Evolutionary conservation across 441 rosid species (phyloP).

Genomic region (California macrophylla): DNA sequence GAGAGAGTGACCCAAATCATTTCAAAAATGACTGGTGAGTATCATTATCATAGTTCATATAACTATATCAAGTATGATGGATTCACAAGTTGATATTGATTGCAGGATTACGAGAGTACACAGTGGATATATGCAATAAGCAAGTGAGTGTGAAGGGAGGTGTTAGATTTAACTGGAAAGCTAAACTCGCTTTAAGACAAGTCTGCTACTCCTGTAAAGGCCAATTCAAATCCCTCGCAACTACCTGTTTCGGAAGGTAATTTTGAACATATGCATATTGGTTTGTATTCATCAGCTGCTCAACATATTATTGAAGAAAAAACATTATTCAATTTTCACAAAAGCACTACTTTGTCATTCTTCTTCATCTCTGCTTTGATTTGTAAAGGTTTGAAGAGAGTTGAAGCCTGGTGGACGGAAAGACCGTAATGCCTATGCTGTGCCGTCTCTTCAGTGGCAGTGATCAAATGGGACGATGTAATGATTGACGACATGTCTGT

Average conservation of each 20-base stretch:
- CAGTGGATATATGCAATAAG: not conserved
- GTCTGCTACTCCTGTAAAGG: not conserved
- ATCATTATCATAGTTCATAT: too few species aligned
- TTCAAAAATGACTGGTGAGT: not conserved
- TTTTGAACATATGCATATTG: too few species aligned
- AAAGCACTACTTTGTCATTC: too few species aligned
- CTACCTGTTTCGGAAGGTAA: not conserved
- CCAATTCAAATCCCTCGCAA: not conserved
- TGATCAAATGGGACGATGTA: too few species aligned
- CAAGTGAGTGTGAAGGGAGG: not conserved
- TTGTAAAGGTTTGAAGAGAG: conserved; percentile 35
- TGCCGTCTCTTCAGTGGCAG: conserved; percentile 30
- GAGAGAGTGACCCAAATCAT: not conserved
- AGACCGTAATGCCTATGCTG: too few species aligned
- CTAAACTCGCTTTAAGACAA: not conserved
- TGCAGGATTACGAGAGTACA: not conserved
- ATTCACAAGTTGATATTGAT: not conserved
- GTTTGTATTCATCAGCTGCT: too few species aligned
- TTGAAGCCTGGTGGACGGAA: conserved; percentile 41
- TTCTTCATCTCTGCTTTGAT: conserved; percentile 69
- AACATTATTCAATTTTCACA: too few species aligned
- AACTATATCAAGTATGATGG: not conserved
- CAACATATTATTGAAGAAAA: not conserved
- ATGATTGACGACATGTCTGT: too few species aligned
- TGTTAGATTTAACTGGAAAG: not conserved